These are phyloP conservation scores for Madurella mycetomatis DNA, from an alignment of 2,329 filamentous ascomycete genomes.

Conservation along the genomic window DNA sequence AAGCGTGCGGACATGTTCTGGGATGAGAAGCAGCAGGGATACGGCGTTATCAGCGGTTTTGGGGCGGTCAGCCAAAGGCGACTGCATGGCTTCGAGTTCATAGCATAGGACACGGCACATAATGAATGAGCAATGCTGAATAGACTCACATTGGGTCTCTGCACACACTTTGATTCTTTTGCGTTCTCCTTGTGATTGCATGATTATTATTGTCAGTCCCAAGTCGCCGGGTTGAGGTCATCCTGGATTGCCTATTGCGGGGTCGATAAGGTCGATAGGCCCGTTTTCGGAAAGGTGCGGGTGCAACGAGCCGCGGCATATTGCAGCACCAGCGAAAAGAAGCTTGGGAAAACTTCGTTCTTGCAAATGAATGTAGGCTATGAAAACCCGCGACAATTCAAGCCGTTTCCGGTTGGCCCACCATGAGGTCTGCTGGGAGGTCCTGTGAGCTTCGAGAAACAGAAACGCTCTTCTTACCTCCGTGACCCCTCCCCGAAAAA, in stretches of 20 bases:
- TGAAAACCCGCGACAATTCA: background rate
- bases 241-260: too few species aligned
- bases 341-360: background rate
- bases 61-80: slow-evolving; percentile 12
- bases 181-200: background rate
- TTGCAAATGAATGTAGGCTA: background rate
- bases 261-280: background rate
- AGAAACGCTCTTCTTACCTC: slow-evolving; percentile 14
- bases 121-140: slow-evolving; percentile 9
- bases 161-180: background rate
- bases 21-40: slow-evolving; percentile 1
- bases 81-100: slow-evolving; percentile 1
- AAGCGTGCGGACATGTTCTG: slow-evolving; percentile 23
- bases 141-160: background rate
- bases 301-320: background rate
- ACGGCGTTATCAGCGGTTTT: slow-evolving; percentile 17
- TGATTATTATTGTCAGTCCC: background rate
- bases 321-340: background rate
- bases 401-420: background rate
- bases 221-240: background rate
- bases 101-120: slow-evolving; percentile 11
- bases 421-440: slow-evolving; percentile 1
- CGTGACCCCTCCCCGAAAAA: slow-evolving; percentile 5
- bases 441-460: slow-evolving; percentile 11
- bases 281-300: background rate